phyloP scores from a whole-genome alignment of 2,329 filamentous ascomycete species.

The Fusarium dimerum region DNA sequence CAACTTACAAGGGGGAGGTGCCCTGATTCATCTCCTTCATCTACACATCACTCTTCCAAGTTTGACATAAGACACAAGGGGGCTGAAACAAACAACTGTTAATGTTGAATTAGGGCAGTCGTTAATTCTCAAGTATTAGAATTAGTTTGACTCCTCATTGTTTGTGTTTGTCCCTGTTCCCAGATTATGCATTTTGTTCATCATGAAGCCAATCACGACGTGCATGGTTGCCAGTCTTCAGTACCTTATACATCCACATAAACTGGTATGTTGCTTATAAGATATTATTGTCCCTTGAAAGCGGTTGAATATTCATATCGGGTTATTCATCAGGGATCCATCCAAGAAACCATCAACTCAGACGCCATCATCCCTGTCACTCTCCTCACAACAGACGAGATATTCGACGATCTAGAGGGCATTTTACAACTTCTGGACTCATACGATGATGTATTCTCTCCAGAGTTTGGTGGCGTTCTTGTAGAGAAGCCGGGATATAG shows the following conservation, averaged over 20 bases:
- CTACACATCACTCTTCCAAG: neutral
- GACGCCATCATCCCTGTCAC: conserved; percentile 44
- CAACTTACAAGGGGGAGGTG: neutral
- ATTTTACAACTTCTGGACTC: conserved; percentile 34
- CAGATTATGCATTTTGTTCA: neutral
- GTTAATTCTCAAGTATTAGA: neutral
- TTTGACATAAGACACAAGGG: too few species aligned
- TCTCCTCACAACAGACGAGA: conserved; percentile 39
- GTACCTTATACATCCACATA: conserved; percentile 42
- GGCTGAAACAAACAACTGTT: too few species aligned
- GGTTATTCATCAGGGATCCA: conserved; percentile 34
- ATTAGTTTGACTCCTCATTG: neutral
- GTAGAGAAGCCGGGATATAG: conserved; percentile 38
- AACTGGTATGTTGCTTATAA: conserved; percentile 29
- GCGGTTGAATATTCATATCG: neutral
- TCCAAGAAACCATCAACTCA: conserved; percentile 43
- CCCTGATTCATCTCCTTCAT: neutral
- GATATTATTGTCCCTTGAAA: neutral
- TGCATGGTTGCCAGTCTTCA: conserved; percentile 39
- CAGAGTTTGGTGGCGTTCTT: conserved; percentile 40
- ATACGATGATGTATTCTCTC: conserved; percentile 41
- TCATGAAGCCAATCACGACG: conserved; percentile 37
- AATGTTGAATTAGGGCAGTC: neutral
- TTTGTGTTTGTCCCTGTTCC: neutral
- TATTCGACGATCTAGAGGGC: conserved; percentile 38